Evolutionary conservation across 2,329 filamentous ascomycete species (phyloP), one percentile per base, ranked within the genome.

Genomic region (Cladophialophora exuberans): DNA sequence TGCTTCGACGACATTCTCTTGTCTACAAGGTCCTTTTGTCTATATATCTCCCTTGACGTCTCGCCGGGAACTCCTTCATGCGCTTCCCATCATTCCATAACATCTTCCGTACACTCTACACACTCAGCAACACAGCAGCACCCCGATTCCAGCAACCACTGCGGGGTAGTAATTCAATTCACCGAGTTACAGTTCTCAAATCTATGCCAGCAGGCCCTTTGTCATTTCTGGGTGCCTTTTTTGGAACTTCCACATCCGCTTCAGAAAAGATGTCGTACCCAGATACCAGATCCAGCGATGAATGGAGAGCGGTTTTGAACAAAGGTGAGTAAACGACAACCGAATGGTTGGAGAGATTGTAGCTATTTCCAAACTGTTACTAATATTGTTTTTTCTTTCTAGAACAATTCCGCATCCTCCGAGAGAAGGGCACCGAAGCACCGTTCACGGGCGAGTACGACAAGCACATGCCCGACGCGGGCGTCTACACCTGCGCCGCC

Each of bases 361-460:
- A n/a, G n/a, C n/a, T 6, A 15, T 15, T 25, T 6, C 2, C 20
- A n/a, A 3, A 23, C 17, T n/a, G 38, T 4, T 6, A n/a, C n/a
- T n/a, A n/a, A n/a, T n/a, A n/a, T n/a, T 11, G 15, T n/a, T n/a
- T 17, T 36, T n/a, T 41, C 10, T 23, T 20, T 15, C 3, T 66
- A 96, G 93, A 97, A 68, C 94, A 99, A 81, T 99, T 97, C 79
- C 89, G 90, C 62, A 83, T 99, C 69, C 84, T 99, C 52, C 88
- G 94, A 61, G 78, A 95, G 71, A 93, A 97, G 72, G 94, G 92
- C 66, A 99, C 94, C 41, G 95, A 99, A 71, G 74, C 83, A 2
- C 83, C 93, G 13, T 86, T 83, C 64, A 85, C 87, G 4, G 92
- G 93, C 67, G 84, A 87, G 71, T 97, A 88, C 71, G 87, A 99